Evolutionary conservation across 441 rosid species (phyloP).

Genomic region (Erodium moschatum): DNA sequence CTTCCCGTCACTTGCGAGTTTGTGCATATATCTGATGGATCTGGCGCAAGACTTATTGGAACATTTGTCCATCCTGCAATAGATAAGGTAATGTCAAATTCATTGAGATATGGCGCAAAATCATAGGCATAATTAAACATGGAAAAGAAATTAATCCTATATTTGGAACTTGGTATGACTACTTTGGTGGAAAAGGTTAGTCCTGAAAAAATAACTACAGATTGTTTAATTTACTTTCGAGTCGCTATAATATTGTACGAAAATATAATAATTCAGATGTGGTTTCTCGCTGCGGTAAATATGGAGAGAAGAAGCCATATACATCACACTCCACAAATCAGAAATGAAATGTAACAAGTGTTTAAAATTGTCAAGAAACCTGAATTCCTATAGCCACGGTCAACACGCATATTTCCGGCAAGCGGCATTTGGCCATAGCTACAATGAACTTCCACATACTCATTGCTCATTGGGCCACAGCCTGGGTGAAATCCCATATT

Average conservation of each 20-base stretch:
- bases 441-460: background rate
- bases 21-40: background rate
- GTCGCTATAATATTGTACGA: background rate
- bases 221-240: background rate
- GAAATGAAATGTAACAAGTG: background rate
- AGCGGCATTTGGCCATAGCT: background rate
- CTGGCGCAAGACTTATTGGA: background rate
- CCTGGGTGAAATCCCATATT: background rate
- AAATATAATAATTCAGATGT: background rate
- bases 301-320: background rate
- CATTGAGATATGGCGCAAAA: background rate
- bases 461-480: background rate
- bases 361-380: background rate
- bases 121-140: background rate
- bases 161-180: background rate
- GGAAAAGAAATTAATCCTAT: background rate
- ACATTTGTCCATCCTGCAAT: background rate
- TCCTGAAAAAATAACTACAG: background rate
- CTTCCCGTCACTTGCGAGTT: background rate
- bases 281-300: background rate
- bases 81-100: background rate
- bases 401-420: background rate
- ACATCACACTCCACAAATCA: background rate
- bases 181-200: background rate
- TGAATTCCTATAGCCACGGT: background rate